Percentiles rank a stretch among this genome's conserved stretches.
These are phyloP conservation scores for Westerdykella sp. DNA, from an alignment of 2,329 filamentous ascomycete species.

Conservation along the genomic window DNA sequence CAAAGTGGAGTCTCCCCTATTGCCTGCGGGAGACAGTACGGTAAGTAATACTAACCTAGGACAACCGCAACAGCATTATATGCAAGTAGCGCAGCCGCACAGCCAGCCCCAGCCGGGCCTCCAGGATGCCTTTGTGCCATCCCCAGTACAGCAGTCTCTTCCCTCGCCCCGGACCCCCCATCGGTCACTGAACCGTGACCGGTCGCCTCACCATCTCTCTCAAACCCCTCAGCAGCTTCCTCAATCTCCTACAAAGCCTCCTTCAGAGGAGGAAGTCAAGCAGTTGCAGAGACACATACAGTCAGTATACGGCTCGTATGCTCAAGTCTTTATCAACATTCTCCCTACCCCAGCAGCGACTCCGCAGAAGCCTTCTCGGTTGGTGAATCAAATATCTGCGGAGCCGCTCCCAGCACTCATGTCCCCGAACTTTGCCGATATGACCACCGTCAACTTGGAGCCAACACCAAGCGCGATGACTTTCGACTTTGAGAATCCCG, in stretches of 20 bases:
- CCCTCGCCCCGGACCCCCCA: constrained; percentile 31
- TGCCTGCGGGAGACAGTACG: constrained; percentile 40
- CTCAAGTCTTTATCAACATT: constrained; percentile 40
- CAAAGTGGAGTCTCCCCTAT: background rate
- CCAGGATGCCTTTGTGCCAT: constrained; percentile 35
- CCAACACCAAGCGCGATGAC: constrained; percentile 35
- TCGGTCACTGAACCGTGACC: constrained; percentile 21
- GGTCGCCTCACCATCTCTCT: background rate
- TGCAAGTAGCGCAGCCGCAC: constrained; percentile 89
- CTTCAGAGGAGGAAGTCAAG: constrained; percentile 38
- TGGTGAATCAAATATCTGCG: constrained; percentile 4
- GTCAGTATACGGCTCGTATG: constrained; percentile 39
- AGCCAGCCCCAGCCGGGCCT: constrained; percentile 72
- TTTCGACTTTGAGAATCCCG: constrained; percentile 36
- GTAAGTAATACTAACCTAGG: constrained; percentile 55
- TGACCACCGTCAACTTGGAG: constrained; percentile 42
- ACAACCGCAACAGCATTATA: constrained; percentile 65
- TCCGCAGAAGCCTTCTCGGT: constrained; percentile 35
- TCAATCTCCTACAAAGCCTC: constrained; percentile 28
- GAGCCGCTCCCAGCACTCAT: constrained; percentile 49
- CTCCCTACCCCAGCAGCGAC: constrained; percentile 53
- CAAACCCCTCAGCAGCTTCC: constrained; percentile 32
- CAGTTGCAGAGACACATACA: constrained; percentile 41
- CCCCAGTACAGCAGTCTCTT: constrained; percentile 35
- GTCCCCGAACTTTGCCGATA: constrained; percentile 53